Base-by-base conservation (phyloP, 2,329 filamentous ascomycete species). In the Tolypocladium ovalisporum region DNA sequence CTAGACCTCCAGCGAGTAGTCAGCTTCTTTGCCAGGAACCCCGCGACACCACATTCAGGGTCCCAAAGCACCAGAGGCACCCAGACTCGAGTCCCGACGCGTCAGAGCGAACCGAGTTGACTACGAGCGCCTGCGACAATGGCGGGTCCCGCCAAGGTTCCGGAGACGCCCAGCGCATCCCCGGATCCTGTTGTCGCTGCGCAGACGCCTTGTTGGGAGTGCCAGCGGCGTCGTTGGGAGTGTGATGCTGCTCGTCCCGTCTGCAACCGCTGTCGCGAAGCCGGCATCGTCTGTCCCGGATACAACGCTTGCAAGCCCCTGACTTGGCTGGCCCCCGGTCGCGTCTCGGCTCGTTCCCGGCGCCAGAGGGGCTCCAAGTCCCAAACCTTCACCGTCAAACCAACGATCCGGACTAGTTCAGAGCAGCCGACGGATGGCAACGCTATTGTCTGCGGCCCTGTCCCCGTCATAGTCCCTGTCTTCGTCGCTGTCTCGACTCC, bases 161-260 rank as follows among this genome's bases (percentile, higher is more conserved):
- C n/a, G 19, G 24, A 32, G 27, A 27, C 27, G 27, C 27, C 47
- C 27, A 32, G 27, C 47, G 27, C 27, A 10, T 9, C 40, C 22
- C 40, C 47, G 12, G 17, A n/a, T 27, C 27, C 15, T 9, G 47
- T 10, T 27, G 27, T 12, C 8, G n/a, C 47, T 5, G 47, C 29
- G 29, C 47, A 34, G 29, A n/a, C 39, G 53, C 70, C 73, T 55
- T 76, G 73, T 60, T 76, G 73, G 74, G 73, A 75, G 58, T 76
- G 73, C 58, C 70, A 65, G 27, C 69, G 73, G n/a, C 71, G 72
- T 2, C 62, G 67, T 9, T 61, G 75, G 9, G 72, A 73, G n/a
- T 76, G 73, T 59, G 73, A 76, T 59, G 68, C 67, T 19, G 62
- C 61, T 19, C 65, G 58, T 9, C 72, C 73, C 3, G 61, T 64